A percentile compares a stretch with the other conserved stretches of the same genome.
Evolutionary conservation across 441 rosid genomes (phyloP).

Genomic region (Adansonia madagascariensis): DNA sequence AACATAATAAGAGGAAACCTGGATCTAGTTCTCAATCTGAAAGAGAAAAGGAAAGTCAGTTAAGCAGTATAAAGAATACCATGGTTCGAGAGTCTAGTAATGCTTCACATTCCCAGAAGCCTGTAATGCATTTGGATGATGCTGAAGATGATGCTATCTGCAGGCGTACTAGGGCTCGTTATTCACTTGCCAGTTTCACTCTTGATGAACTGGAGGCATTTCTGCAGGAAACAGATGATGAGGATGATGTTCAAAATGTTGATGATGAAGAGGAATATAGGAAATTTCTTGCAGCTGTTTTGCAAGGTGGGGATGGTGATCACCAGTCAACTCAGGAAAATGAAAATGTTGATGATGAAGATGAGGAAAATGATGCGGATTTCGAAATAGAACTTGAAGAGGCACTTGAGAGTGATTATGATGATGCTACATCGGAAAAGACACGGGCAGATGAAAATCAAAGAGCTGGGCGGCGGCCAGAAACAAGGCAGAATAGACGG

Average conservation of each 20-base stretch:
- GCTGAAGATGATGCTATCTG: slow-evolving; percentile 79
- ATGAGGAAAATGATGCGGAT: slow-evolving; percentile 92
- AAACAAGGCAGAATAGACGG: slow-evolving; percentile 86
- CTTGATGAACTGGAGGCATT: slow-evolving; percentile 99
- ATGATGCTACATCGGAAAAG: slow-evolving; percentile 52
- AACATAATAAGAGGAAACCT: slow-evolving; percentile 38
- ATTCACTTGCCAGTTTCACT: slow-evolving; percentile 84
- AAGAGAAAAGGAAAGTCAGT: slow-evolving; percentile 34
- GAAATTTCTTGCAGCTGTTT: slow-evolving; percentile 91
- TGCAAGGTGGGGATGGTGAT: slow-evolving; percentile 62
- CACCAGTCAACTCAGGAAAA: slow-evolving; percentile 41
- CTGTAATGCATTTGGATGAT: slow-evolving; percentile 34
- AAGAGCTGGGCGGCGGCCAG: slow-evolving; percentile 57
- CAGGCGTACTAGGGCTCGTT: slow-evolving; percentile 88
- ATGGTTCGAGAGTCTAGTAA: slow-evolving; percentile 27
- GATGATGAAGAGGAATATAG: slow-evolving; percentile 89
- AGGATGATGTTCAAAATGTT: slow-evolving; percentile 81
- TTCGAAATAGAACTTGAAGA: slow-evolving; percentile 97
- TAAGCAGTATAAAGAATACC: slow-evolving; percentile 35
- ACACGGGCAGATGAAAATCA: slow-evolving; percentile 36
- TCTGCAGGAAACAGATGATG: slow-evolving; percentile 97
- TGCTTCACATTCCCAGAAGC: slow-evolving; percentile 30
- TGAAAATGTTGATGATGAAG: slow-evolving; percentile 65
- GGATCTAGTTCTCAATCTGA: slow-evolving; percentile 33
- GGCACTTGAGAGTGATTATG: slow-evolving; percentile 90